phyloP scores from a whole-genome alignment of 2,329 filamentous ascomycete genomes.

The Aspergillus calidoustus region DNA sequence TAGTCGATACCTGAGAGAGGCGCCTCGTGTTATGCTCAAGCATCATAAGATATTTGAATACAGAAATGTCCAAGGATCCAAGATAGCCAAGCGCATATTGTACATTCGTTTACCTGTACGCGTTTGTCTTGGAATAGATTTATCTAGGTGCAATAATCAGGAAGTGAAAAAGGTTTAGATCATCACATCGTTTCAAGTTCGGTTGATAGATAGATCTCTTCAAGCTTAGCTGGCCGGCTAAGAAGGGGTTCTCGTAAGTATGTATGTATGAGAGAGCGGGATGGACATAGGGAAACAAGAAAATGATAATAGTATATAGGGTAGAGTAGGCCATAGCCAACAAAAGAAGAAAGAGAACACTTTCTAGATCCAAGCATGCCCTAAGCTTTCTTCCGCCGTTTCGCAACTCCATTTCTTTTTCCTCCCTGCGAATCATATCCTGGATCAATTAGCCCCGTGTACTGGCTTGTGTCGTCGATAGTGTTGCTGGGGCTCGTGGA shows the following conservation, averaged over 20 bases:
- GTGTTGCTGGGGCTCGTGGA: constrained; percentile 46
- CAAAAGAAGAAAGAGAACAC: constrained; percentile 4
- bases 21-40: too few species aligned
- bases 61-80: too few species aligned
- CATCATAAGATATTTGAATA: too few species aligned
- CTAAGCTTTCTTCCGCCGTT: constrained; percentile 40
- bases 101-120: neutral
- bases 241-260: constrained; percentile 1
- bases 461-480: constrained; percentile 35
- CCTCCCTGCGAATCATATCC: constrained; percentile 25
- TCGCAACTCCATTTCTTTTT: constrained; percentile 32
- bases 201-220: neutral
- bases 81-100: too few species aligned
- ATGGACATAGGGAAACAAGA: neutral
- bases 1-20: neutral
- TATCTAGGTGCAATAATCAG: too few species aligned
- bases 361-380: neutral
- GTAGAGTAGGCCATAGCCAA: neutral
- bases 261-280: neutral
- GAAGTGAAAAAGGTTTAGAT: neutral
- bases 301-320: neutral
- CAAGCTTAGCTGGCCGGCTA: neutral
- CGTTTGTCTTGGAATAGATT: too few species aligned
- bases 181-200: neutral
- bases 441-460: constrained; percentile 14